Base-by-base conservation (phyloP, 257 asterid genomes). In the Nicotiana attenuata region DNA sequence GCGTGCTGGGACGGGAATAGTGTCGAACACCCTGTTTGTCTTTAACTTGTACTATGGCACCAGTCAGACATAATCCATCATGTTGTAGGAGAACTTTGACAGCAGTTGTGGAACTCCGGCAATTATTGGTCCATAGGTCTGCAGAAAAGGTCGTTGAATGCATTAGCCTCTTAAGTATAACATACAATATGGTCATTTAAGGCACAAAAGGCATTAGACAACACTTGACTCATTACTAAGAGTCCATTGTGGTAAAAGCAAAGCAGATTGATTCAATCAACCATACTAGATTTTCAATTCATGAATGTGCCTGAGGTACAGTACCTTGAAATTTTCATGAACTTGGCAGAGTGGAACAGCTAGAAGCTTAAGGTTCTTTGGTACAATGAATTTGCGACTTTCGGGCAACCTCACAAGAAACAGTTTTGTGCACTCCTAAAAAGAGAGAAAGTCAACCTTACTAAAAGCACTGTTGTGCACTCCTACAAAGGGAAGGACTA, bases 371-470 rank as follows among this genome's bases (percentile, higher is more conserved):
- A 79, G 86, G 87, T 90, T 92, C 85, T 82, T 91, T 1, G 98
- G 97, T 3, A 94, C 97, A 10, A 87, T 88, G 87, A 96, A 92
- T 78, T 91, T 94, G 87, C 92, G 79, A 85, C 95, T 92, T 45
- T 82, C 87, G 2, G 98, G 97, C 83, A 96, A 92, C 92, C 88
- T 92, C 86, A 94, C 97, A 17, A 96, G 90, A 85, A 85, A 96
- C 67, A 96, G 89, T 86, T 96, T 94, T 17, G 87, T 93, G 92
- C 99, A 94, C 87, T 96, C 99, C 98, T 93, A 88, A 69, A 86
- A 85, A 63, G 63, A 19, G 0, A 57, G 24, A 19, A 19, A 57
- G 26, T 57, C 10, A 57, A 19, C 26, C 63, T 57, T 19, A 57
- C 63, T 57, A 19, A 57, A 57, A 19, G 22, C 0, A 57, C 26